Conservation (phyloP, 1,284 basidiomycete species). For the Austropuccinia psidii region DNA sequence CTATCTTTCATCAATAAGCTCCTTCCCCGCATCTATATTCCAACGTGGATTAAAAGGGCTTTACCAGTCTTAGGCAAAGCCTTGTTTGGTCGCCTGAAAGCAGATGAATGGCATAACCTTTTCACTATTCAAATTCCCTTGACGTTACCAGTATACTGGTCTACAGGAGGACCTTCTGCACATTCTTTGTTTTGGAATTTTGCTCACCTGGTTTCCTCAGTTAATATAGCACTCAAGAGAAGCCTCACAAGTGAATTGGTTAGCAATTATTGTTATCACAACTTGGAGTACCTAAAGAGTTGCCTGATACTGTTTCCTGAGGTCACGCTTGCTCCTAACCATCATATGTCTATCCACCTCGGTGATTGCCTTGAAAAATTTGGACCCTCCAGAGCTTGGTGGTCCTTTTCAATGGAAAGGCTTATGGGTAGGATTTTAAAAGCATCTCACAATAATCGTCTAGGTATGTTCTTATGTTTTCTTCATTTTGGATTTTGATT, state of each 20-base stretch:
- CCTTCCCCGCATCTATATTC: neutral
- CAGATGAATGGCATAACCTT: conserved; percentile 31
- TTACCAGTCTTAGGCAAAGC: conserved; percentile 24
- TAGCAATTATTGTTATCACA: neutral
- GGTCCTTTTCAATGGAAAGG: conserved; percentile 3
- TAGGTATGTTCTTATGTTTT: neutral
- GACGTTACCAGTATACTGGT: neutral
- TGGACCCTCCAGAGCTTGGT: neutral
- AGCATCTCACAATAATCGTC: conserved; percentile 5
- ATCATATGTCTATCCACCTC: neutral
- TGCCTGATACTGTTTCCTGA: neutral
- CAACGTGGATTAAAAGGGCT: conserved; percentile 1
- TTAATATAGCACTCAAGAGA: neutral
- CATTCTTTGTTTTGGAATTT: neutral
- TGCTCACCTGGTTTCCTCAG: neutral
- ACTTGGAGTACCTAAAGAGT: neutral
- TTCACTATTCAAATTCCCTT: conserved; percentile 5
- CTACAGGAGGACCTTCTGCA: neutral
- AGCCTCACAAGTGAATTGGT: neutral
- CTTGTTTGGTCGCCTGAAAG: conserved; percentile 7
- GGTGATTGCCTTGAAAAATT: conserved; percentile 21
- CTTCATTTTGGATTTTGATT: too few relatives aligned
- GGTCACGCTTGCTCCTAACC: neutral
- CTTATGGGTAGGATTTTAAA: conserved; percentile 7
- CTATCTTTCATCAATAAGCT: neutral